A percentile compares a stretch with the other conserved stretches of the same genome.
Conservation (phyloP, 2,329 filamentous ascomycete genomes). For the Claviceps monticola region DNA sequence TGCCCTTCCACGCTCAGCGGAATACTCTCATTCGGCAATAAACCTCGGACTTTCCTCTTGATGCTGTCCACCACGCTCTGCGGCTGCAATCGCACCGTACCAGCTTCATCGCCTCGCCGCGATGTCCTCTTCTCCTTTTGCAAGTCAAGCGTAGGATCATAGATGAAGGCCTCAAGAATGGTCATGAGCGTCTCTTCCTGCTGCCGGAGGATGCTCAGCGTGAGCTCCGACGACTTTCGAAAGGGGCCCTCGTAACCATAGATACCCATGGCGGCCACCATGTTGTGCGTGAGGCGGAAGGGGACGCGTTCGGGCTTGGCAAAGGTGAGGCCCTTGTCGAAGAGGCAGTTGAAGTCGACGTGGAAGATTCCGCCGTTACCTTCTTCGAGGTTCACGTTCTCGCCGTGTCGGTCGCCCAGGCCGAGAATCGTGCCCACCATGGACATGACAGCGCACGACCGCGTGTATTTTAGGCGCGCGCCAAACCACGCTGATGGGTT, state of each 20-base stretch:
- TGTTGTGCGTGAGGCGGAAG: conserved; percentile 95
- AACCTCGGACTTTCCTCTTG: conserved; percentile 68
- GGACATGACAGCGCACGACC: conserved; percentile 97
- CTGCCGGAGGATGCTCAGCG: conserved; percentile 67
- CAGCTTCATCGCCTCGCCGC: conserved; percentile 18
- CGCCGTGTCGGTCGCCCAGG: conserved; percentile 87
- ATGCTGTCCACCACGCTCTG: conserved; percentile 81
- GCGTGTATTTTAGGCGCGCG: conserved; percentile 76
- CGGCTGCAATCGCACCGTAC: conserved; percentile 37
- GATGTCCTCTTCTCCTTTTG: conserved; percentile 48
- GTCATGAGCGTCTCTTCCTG: conserved; percentile 97
- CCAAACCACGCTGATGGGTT: conserved; percentile 87
- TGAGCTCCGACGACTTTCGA: conserved; percentile 78
- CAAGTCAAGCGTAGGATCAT: conserved; percentile 91
- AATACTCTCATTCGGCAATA: conserved; percentile 77
- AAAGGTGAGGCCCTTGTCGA: conserved; percentile 94
- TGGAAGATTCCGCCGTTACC: conserved; percentile 89
- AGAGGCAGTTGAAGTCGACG: conserved; percentile 98
- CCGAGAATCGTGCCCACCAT: conserved; percentile 94
- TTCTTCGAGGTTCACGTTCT: conserved; percentile 93
- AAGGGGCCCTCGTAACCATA: conserved; percentile 92
- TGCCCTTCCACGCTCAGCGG: conserved; percentile 91
- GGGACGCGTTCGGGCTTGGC: conserved; percentile 89
- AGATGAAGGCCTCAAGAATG: conserved; percentile 90
- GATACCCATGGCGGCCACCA: conserved; percentile 93